phyloP scores from a whole-genome alignment of 805 yeast species.

The Metschnikowia colocasiae region DNA sequence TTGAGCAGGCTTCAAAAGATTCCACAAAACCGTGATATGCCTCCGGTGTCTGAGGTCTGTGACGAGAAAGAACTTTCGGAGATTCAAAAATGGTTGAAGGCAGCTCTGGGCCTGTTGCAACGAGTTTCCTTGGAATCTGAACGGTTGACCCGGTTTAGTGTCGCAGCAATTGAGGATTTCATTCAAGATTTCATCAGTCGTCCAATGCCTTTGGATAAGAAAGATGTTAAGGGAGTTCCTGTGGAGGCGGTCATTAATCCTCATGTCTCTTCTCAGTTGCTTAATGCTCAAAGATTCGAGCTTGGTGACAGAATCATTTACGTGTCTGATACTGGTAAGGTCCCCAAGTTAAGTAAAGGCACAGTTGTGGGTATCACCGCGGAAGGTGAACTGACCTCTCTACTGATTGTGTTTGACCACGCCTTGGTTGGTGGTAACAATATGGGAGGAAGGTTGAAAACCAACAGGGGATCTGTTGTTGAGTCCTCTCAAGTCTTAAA shows the following conservation, averaged over 20 bases:
- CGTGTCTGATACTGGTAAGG: slow-evolving; percentile 83
- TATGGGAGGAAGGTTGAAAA: slow-evolving; percentile 69
- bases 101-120: slow-evolving; percentile 45
- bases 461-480: slow-evolving; percentile 80
- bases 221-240: slow-evolving; percentile 77
- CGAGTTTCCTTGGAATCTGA: slow-evolving; percentile 76
- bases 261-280: slow-evolving; percentile 60
- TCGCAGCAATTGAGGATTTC: slow-evolving; percentile 63
- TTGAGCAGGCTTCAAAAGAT: slow-evolving; percentile 38
- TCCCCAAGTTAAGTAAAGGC: slow-evolving; percentile 83
- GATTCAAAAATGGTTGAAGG: slow-evolving; percentile 47
- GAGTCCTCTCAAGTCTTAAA: slow-evolving; percentile 82
- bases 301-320: slow-evolving; percentile 90
- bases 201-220: slow-evolving; percentile 41
- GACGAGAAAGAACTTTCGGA: slow-evolving; percentile 44
- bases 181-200: slow-evolving; percentile 47
- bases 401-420: slow-evolving; percentile 80
- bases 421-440: slow-evolving; percentile 80
- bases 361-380: slow-evolving; percentile 69
- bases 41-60: slow-evolving; percentile 33
- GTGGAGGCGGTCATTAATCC: slow-evolving; percentile 79
- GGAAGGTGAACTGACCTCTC: slow-evolving; percentile 57
- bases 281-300: slow-evolving; percentile 71
- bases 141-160: slow-evolving; percentile 63
- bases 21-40: slow-evolving; percentile 28